Percentiles rank a stretch among this genome's conserved stretches.
phyloP scores from a whole-genome alignment of 2,329 filamentous ascomycete genomes.

The Pestalotiopsis sp. region DNA sequence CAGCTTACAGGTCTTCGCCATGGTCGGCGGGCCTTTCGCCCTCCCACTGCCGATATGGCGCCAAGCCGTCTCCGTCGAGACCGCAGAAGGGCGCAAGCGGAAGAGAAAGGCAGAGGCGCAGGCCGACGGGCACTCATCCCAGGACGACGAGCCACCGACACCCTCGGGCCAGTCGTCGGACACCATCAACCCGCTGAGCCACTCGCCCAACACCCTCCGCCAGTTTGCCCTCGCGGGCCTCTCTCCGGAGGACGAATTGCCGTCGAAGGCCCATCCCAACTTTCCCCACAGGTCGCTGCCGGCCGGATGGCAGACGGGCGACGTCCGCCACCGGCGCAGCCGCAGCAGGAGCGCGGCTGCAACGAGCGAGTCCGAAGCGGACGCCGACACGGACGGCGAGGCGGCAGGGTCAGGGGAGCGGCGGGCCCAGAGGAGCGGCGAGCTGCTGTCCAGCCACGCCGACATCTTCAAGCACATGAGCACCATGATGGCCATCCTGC shows the following conservation, averaged over 20 bases:
- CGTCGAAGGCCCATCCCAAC: constrained; percentile 33
- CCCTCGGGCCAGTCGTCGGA: constrained; percentile 28
- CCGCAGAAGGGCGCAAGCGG: constrained; percentile 15
- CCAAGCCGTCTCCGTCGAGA: constrained; percentile 21
- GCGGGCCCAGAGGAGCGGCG: not conserved
- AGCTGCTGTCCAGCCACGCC: constrained; percentile 22
- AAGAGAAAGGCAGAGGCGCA: constrained; percentile 31
- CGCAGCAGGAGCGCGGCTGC: constrained; percentile 13
- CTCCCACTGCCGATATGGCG: constrained; percentile 28
- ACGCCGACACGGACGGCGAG: constrained; percentile 13
- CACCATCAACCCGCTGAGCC: constrained; percentile 56
- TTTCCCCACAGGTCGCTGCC: constrained; percentile 54
- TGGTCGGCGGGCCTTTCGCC: constrained; percentile 24
- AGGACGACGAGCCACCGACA: constrained; percentile 16
- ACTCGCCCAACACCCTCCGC: constrained; percentile 49
- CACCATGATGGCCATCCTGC: constrained; percentile 68
- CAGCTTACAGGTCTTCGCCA: not conserved
- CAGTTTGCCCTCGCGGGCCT: constrained; percentile 58
- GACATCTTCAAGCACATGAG: constrained; percentile 59
- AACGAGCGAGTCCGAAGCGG: constrained; percentile 13
- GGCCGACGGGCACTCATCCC: not conserved
- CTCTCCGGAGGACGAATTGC: constrained; percentile 44
- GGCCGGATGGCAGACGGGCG: constrained; percentile 1
- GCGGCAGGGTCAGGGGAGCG: constrained; percentile 10
- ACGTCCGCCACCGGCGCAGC: constrained; percentile 14